Evolutionary conservation across 2,329 filamentous ascomycete genomes (phyloP).

Genomic region (Alternaria gaisen): DNA sequence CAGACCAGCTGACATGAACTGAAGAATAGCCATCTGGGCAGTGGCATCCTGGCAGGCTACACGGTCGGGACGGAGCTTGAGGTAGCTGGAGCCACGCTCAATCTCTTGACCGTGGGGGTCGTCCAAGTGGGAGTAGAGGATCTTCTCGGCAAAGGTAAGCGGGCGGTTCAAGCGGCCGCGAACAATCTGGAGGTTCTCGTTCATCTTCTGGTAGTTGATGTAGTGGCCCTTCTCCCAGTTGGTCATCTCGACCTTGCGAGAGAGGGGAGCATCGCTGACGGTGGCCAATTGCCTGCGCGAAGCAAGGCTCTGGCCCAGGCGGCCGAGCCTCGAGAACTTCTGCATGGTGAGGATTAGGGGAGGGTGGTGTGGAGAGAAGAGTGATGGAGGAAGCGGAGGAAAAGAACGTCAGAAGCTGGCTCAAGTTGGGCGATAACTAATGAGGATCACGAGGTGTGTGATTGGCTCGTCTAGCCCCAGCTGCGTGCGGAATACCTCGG

Average conservation of each 20-base stretch:
- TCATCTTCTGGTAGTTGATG: constrained; percentile 99
- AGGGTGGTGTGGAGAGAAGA: constrained; percentile 51
- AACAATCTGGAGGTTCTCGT: constrained; percentile 93
- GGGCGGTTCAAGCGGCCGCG: constrained; percentile 89
- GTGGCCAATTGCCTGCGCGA: constrained; percentile 78
- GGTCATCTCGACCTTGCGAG: constrained; percentile 97
- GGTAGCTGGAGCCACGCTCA: constrained; percentile 92
- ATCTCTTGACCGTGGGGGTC: constrained; percentile 96
- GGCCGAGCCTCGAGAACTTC: constrained; percentile 75
- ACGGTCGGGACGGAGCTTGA: constrained; percentile 95
- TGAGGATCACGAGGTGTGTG: constrained; percentile 38
- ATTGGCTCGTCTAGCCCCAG: constrained; percentile 43
- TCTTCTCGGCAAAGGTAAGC: constrained; percentile 96
- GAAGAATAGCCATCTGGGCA: constrained; percentile 98
- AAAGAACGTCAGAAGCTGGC: constrained; percentile 50
- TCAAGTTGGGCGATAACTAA: constrained; percentile 47
- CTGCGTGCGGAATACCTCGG: constrained; percentile 42
- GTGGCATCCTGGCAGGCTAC: constrained; percentile 99
- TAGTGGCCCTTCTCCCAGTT: constrained; percentile 95
- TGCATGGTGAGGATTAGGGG: constrained; percentile 65
- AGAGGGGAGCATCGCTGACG: constrained; percentile 83
- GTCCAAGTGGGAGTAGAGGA: constrained; percentile 98
- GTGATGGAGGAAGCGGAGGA: constrained; percentile 42
- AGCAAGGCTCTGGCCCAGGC: constrained; percentile 70
- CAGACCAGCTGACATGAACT: constrained; percentile 99